These are phyloP conservation scores for Aspergillus ustus DNA, from an alignment of 2,329 filamentous ascomycete species.

Conservation along the genomic window DNA sequence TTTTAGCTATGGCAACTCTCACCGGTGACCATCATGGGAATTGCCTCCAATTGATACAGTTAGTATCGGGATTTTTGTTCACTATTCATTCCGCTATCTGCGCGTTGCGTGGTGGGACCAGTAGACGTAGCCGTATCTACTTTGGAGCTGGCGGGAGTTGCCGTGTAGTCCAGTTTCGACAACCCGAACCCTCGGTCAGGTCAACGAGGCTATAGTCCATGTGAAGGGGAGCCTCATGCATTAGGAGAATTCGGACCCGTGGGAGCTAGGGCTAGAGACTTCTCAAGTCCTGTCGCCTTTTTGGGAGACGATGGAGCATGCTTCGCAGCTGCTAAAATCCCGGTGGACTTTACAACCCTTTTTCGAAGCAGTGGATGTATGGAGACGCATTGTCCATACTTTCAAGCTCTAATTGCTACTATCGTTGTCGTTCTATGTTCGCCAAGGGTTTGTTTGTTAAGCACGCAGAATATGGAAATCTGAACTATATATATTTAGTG, in stretches of 20 bases:
- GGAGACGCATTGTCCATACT: too few species aligned
- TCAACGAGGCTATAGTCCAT: not conserved
- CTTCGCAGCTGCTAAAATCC: too few species aligned
- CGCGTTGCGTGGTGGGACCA: not conserved
- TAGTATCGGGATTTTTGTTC: not conserved
- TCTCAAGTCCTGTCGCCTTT: not conserved
- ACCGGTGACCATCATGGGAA: constrained; percentile 3
- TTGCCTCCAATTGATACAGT: not conserved
- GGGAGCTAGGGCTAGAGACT: not conserved
- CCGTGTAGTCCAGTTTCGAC: not conserved
- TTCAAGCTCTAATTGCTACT: too few species aligned
- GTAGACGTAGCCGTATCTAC: not conserved
- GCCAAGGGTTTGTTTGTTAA: too few species aligned
- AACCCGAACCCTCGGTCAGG: not conserved
- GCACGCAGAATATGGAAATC: too few species aligned
- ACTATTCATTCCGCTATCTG: not conserved
- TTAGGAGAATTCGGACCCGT: not conserved
- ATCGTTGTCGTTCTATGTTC: too few species aligned
- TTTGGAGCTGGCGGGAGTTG: not conserved
- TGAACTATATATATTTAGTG: too few species aligned
- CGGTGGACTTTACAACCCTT: too few species aligned
- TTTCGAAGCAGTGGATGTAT: too few species aligned
- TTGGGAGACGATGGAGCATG: not conserved
- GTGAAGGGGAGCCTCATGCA: not conserved
- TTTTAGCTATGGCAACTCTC: not conserved